These are phyloP conservation scores for Pulveroboletus sp. DNA, from an alignment of 768 basidiomycete genomes.

Conservation along the genomic window DNA sequence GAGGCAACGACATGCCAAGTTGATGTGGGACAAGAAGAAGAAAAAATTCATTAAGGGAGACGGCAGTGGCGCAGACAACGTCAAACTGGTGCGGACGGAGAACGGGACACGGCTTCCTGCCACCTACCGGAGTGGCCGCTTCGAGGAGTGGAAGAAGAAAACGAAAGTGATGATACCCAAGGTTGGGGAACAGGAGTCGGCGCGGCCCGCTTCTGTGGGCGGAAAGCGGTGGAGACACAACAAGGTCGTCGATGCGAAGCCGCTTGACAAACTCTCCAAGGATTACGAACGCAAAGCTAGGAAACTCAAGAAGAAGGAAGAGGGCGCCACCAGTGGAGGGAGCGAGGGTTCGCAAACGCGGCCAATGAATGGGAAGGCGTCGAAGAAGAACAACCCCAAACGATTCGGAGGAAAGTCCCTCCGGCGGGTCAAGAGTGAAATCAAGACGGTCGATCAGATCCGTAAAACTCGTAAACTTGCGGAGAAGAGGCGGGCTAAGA, in stretches of 20 bases:
- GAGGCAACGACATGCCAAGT: conserved; percentile 51
- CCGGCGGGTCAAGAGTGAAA: conserved; percentile 70
- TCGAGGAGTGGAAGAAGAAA: conserved; percentile 92
- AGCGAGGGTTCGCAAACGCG: conserved; percentile 22
- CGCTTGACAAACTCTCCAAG: conserved; percentile 66
- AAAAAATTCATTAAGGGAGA: conserved; percentile 89
- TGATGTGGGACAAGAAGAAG: conserved; percentile 95
- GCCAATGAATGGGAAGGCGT: conserved; percentile 27
- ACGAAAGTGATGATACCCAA: conserved; percentile 67
- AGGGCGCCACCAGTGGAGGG: conserved; percentile 25
- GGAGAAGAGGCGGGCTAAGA: conserved; percentile 71
- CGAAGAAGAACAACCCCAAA: conserved; percentile 33
- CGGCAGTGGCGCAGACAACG: conserved; percentile 83
- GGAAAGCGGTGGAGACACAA: conserved; percentile 74
- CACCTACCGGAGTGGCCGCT: conserved; percentile 88
- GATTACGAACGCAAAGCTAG: conserved; percentile 74
- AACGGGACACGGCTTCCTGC: conserved; percentile 89
- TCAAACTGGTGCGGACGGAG: conserved; percentile 91
- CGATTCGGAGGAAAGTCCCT: conserved; percentile 58
- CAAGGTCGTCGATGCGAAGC: conserved; percentile 59
- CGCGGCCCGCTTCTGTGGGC: conserved; percentile 33
- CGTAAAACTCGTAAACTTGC: conserved; percentile 63
- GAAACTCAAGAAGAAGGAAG: conserved; percentile 55
- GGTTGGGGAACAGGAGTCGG: conserved; percentile 77
- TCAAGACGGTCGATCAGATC: conserved; percentile 86